A percentile compares a stretch with the other conserved stretches of the same genome.
Conservation (phyloP, 176 grass and related monocot species). For the Cenchrus fungigraminus region DNA sequence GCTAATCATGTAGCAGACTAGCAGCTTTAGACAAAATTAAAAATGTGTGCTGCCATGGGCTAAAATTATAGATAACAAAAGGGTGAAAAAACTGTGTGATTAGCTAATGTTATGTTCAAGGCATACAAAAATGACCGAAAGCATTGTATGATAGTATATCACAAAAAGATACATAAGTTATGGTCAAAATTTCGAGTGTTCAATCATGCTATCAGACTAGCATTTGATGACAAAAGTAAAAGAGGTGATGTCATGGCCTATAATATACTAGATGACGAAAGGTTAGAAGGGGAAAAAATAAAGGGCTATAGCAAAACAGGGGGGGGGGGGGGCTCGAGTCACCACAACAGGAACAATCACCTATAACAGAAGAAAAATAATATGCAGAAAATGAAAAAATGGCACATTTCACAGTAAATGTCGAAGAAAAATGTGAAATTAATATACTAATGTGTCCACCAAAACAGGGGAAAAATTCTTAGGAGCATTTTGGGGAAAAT, state of each 20-base stretch:
- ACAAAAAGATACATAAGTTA: not conserved
- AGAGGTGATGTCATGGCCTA: not conserved
- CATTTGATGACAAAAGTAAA: not conserved
- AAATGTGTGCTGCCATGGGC: not conserved
- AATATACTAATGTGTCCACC: slow-evolving; percentile 10
- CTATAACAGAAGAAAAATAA: slow-evolving; percentile 33
- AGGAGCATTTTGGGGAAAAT: slow-evolving; percentile 11
- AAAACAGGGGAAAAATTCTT: slow-evolving; percentile 14
- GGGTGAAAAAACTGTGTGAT: not conserved
- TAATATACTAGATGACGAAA: not conserved
- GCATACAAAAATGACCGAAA: slow-evolving; percentile 18
- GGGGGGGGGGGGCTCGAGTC: not conserved
- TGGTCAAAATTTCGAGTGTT: too few species aligned
- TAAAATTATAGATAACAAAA: not conserved
- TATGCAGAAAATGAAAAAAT: not conserved
- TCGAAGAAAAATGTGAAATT: slow-evolving; percentile 8
- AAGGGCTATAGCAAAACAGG: not conserved
- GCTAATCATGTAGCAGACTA: not conserved
- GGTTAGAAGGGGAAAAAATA: not conserved
- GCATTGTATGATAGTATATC: slow-evolving; percentile 1
- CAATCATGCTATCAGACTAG: not conserved
- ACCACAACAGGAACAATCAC: slow-evolving; percentile 25
- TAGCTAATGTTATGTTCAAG: not conserved
- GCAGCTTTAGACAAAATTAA: slow-evolving; percentile 24
- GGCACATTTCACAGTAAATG: slow-evolving; percentile 12